A percentile compares a stretch with the other conserved stretches of the same genome.
Conservation (phyloP, 352 stramenopile species). For the Blastocystis sp. region DNA sequence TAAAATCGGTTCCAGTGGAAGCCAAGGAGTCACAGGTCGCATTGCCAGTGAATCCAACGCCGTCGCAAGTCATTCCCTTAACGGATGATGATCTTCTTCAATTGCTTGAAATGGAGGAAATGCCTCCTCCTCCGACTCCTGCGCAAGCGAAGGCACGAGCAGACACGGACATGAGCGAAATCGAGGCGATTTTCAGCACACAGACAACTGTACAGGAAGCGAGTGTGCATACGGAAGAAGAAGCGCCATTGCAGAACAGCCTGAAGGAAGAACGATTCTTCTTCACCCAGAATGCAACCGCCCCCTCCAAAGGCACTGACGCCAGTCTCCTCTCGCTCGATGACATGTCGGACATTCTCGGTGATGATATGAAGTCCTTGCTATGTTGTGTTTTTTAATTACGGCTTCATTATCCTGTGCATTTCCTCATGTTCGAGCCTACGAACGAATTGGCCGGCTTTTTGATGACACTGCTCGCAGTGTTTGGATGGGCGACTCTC, state of each 20-base stretch:
- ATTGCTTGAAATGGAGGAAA: conserved; percentile 45
- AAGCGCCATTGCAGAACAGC: conserved; percentile 3
- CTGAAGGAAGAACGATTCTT: conserved; percentile 33
- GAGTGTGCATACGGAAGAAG: not conserved
- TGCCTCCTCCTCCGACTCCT: not conserved
- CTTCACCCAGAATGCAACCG: not conserved
- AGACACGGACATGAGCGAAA: not conserved
- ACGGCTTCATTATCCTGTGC: not conserved
- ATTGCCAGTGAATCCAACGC: not conserved
- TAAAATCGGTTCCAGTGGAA: not conserved
- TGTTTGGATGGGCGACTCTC: conserved; percentile 34
- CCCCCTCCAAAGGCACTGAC: not conserved
- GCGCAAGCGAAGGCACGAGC: not conserved
- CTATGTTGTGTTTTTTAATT: not conserved
- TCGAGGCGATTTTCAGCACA: conserved; percentile 31
- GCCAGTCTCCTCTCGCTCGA: not conserved
- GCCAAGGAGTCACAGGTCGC: not conserved
- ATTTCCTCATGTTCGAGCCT: conserved; percentile 25
- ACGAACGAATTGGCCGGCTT: conserved; percentile 17
- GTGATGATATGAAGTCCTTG: conserved; percentile 48
- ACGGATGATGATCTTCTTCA: conserved; percentile 37
- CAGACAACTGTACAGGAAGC: not conserved
- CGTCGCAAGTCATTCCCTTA: not conserved
- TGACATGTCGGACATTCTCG: conserved; percentile 43
- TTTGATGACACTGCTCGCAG: conserved; percentile 14